Evolutionary conservation across 768 basidiomycete species (phyloP).

Genomic region (Mycena rosella): DNA sequence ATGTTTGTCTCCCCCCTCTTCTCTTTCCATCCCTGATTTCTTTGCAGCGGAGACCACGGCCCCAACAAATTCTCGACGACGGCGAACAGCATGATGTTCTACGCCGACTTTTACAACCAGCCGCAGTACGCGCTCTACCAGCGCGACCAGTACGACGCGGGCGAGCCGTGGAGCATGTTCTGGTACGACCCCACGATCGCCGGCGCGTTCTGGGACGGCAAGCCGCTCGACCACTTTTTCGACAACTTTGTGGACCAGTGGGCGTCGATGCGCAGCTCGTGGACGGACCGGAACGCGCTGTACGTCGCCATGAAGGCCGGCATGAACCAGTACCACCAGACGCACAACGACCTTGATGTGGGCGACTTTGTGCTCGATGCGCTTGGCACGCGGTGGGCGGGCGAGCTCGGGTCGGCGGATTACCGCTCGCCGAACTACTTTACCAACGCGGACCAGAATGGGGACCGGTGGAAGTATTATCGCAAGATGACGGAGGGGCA

Average conservation of each 20-base stretch:
- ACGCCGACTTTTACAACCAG: conserved; percentile 74
- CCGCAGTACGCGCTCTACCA: conserved; percentile 90
- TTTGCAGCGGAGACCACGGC: conserved; percentile 75
- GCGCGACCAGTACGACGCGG: conserved; percentile 86
- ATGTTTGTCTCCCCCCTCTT: background rate
- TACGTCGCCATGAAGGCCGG: conserved; percentile 95
- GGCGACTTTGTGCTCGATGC: conserved; percentile 98
- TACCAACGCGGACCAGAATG: conserved; percentile 64
- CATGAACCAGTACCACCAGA: conserved; percentile 83
- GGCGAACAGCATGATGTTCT: conserved; percentile 89
- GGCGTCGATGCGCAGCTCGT: conserved; percentile 92
- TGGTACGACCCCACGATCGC: conserved; percentile 91
- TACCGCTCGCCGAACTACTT: conserved; percentile 86
- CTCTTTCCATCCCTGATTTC: background rate
- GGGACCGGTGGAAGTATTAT: conserved; percentile 91
- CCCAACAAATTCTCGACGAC: conserved; percentile 97
- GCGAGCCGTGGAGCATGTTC: conserved; percentile 89
- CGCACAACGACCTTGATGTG: conserved; percentile 93
- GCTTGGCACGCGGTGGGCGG: conserved; percentile 93
- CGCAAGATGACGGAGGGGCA: conserved; percentile 97
- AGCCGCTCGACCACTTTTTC: conserved; percentile 89
- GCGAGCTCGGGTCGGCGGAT: conserved; percentile 92
- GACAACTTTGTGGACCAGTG: conserved; percentile 80
- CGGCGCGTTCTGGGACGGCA: conserved; percentile 94
- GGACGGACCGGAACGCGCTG: conserved; percentile 89